Evolutionary conservation across 148 eudicot genomes (phyloP), one percentile per base, ranked within the genome.

Genomic region (Amaranthus hypochondriacus): DNA sequence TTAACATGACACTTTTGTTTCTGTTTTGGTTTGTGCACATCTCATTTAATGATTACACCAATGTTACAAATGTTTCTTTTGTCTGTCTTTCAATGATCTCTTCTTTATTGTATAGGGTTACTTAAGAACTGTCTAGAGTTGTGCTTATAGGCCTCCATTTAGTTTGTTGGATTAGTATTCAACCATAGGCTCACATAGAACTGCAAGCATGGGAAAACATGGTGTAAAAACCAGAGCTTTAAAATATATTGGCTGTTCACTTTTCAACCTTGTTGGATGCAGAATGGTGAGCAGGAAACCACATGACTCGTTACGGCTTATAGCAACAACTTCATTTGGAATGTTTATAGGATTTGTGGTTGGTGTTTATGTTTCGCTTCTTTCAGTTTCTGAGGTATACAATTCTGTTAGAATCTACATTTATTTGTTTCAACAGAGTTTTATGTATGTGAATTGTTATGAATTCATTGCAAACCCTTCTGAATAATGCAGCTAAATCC

Each of bases 311-410:
- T 81, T 86, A 84, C 87, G 86, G 81, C 73, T 83, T 66, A 43
- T 88, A 9, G 39, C 81, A 55, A 79, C 90, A n/a, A 75, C 81
- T 56, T 67, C 79, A 64, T 21, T 81, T 76, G 97, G 97, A 62
- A 21, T 91, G 59, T 71, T 86, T 65, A 75, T 86, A 49, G 98
- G 98, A 21, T 87, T 91, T 84, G 69, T 90, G 9, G 68, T 89
- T 44, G 98, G 98, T 77, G 76, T 83, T 68, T 88, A 89, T 66
- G 81, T 83, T 80, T 88, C 93, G 5, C 50, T 75, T 0, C 72
- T 84, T 56, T 73, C 85, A 12, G 75, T 82, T 66, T 78, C 85
- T 50, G 88, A 94, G 97, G 98, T 94, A 76, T 71, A 15, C 44
- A 15, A 4, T 11, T 62, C 42, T 69, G 61, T 69, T n/a, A 14